A percentile compares a stretch with the other conserved stretches of the same genome.
Evolutionary conservation across 139 green algal species (phyloP).

Genomic region (Micromonas commoda): DNA sequence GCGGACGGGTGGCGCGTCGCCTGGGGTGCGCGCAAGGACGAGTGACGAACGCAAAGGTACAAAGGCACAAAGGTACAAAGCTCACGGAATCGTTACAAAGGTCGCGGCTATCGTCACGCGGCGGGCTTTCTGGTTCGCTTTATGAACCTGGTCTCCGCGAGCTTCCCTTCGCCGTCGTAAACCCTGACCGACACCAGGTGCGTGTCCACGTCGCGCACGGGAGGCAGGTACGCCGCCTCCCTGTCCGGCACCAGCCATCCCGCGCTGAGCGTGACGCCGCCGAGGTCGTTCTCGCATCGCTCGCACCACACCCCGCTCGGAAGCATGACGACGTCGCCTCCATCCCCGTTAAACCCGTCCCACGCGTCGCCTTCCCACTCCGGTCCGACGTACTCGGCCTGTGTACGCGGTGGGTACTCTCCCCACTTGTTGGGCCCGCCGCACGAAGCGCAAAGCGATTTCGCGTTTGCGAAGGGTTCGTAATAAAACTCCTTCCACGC

Average conservation of each 20-base stretch:
- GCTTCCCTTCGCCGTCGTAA: background rate
- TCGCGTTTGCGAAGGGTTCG: background rate
- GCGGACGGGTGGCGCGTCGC: no score
- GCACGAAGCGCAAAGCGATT: background rate
- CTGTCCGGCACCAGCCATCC: background rate
- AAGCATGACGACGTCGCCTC: background rate
- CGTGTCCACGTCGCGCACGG: background rate
- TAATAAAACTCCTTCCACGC: background rate
- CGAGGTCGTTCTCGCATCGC: background rate
- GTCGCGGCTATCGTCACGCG: no score
- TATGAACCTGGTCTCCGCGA: background rate
- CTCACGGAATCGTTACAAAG: no score
- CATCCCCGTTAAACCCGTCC: background rate
- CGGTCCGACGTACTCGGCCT: background rate
- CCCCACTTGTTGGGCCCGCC: conserved; percentile 7
- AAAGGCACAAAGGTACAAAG: no score
- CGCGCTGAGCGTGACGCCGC: background rate
- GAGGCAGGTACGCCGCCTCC: background rate
- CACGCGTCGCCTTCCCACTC: background rate
- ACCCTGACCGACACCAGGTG: background rate
- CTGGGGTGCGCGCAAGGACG: no score
- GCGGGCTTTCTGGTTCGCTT: background rate
- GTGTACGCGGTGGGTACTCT: background rate
- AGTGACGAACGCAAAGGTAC: no score
- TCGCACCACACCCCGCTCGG: background rate